Conservation (phyloP, 495 filamentous ascomycete genomes). For the Penicillium ucsense region DNA sequence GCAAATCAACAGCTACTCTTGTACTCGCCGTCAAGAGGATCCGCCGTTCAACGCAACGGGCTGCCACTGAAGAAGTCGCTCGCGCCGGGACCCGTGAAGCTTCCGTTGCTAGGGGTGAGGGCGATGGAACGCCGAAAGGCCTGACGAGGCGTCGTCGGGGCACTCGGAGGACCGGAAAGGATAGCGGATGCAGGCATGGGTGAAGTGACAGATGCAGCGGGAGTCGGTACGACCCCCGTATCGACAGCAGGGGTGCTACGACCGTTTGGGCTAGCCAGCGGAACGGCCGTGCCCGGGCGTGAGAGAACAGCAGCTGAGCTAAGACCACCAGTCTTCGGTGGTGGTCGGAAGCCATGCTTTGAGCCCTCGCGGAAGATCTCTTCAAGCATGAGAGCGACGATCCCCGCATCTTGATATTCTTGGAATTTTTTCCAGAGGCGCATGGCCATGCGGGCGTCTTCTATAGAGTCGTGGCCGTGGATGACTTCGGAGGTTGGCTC, state of each 20-base stretch:
- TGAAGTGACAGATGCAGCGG: slow-evolving; percentile 3
- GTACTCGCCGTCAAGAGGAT: not conserved
- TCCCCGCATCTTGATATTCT: slow-evolving; percentile 77
- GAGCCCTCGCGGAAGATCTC: slow-evolving; percentile 71
- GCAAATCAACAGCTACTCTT: not conserved
- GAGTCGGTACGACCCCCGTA: slow-evolving; percentile 1
- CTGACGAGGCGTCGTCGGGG: slow-evolving; percentile 35
- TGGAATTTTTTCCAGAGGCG: slow-evolving; percentile 83
- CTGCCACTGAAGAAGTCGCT: slow-evolving; percentile 37
- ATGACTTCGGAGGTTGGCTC: slow-evolving; percentile 42
- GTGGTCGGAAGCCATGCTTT: slow-evolving; percentile 65
- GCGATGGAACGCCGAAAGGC: slow-evolving; percentile 38
- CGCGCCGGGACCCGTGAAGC: slow-evolving; percentile 30
- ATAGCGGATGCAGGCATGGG: slow-evolving; percentile 1
- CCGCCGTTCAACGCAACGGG: slow-evolving; percentile 25
- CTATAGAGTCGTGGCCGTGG: slow-evolving; percentile 74
- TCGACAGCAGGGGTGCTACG: slow-evolving; percentile 37
- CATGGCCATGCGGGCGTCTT: slow-evolving; percentile 84
- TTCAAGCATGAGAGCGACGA: slow-evolving; percentile 61
- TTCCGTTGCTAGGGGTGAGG: slow-evolving; percentile 38
- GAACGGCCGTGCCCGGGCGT: slow-evolving; percentile 36
- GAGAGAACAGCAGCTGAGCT: slow-evolving; percentile 26
- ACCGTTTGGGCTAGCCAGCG: slow-evolving; percentile 33
- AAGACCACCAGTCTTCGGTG: slow-evolving; percentile 34
- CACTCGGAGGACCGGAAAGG: slow-evolving; percentile 17